phyloP scores from a whole-genome alignment of 306 rosid genomes.

The Crotalaria pallida region DNA sequence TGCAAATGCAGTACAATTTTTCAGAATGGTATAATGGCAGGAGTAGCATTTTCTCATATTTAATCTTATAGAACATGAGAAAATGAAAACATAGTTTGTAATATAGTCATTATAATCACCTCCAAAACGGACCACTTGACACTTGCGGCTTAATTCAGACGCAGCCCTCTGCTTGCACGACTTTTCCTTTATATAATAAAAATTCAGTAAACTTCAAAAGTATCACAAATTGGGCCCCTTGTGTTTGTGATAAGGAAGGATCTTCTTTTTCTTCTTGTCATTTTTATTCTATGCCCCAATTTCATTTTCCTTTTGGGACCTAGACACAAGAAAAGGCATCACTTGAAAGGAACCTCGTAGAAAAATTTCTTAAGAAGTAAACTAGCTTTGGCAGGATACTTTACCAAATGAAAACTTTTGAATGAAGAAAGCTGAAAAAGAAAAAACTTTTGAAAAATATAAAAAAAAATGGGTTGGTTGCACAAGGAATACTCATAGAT shows the following conservation, averaged over 20 bases:
- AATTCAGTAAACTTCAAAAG: constrained; percentile 6
- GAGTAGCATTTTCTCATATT: neutral
- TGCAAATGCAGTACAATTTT: neutral
- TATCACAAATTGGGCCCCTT: constrained; percentile 24
- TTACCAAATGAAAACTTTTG: neutral
- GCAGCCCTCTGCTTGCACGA: constrained; percentile 15
- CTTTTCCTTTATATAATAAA: neutral
- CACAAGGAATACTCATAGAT: neutral
- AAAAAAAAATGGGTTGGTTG: neutral
- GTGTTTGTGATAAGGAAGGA: constrained; percentile 1
- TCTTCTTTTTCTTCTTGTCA: neutral
- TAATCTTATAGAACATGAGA: neutral
- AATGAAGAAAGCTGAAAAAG: neutral
- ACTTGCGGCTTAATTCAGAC: neutral
- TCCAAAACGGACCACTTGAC: constrained; percentile 31
- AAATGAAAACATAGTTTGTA: neutral
- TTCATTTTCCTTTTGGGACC: neutral
- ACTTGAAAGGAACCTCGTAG: neutral
- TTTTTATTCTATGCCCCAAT: constrained; percentile 9
- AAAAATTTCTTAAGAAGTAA: neutral
- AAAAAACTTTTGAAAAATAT: neutral
- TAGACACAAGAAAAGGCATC: neutral
- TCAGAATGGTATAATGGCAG: neutral
- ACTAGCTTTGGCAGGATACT: neutral
- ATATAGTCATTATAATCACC: constrained; percentile 1